Evolutionary conservation across 768 basidiomycete genomes (phyloP), one percentile per base, ranked within the genome.

Genomic region (Nidula microcarpa): DNA sequence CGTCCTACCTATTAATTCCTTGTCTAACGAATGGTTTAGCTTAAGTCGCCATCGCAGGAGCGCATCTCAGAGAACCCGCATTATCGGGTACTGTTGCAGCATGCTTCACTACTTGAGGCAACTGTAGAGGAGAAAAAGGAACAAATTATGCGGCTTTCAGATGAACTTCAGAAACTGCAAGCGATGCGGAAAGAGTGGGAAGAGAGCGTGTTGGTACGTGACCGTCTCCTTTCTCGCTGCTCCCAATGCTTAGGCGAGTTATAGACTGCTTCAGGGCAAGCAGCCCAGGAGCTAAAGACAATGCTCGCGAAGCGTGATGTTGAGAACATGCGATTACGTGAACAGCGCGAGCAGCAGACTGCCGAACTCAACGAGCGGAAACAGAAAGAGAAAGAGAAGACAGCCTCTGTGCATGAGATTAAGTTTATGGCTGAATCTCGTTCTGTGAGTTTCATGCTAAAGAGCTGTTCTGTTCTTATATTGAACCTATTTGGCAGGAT

Each of bases 361-460:
- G 80, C 84, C 3, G 91, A 92, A 58, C 59, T 89, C 32, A 65
- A 74, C 34, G 92, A 94, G 62, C 80, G 86, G 52, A 85, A 80
- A 63, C 78, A 81, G 23, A 82, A 80, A 58, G 89, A 91, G 33
- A 61, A 63, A 47, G 70, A 80, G 47, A 89, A 84, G 64, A 58
- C 78, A 33, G 71, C 80, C 6, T 82, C 85, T 9, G 60, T 79
- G 7, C 78, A 86, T 50, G 87, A 94, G 64, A 76, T 84, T 49
- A 85, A 86, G 63, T 70, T 71, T 3, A 68, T 94, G 32, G 80
- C 81, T 5, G 83, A 86, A 50, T 79, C 84, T 6, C 83, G 86
- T 58, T 72, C 74, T 50, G 86, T 78, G 62, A 62, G 72, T 65
- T 30, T 33, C 30, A 11, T 53, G 7, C 50, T 34, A 41, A 30